A percentile compares a stretch with the other conserved stretches of the same genome.
Conservation (phyloP, 352 stramenopile genomes). For the Pythium phragmiticola region DNA sequence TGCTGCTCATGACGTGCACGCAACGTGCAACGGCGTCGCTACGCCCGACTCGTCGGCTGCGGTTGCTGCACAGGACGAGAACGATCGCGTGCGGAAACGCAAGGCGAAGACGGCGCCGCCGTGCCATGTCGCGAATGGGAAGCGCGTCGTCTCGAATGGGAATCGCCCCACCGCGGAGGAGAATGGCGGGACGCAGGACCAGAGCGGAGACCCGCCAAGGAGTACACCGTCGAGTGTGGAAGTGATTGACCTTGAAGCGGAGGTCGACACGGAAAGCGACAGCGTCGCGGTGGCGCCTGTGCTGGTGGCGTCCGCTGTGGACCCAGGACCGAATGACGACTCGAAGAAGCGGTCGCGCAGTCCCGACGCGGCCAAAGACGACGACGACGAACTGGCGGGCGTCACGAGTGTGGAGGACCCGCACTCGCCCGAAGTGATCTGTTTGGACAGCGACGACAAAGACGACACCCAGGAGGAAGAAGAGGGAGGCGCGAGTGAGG, state of each 20-base stretch:
- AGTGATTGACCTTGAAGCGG: neutral
- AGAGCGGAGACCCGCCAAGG: neutral
- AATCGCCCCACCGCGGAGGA: neutral
- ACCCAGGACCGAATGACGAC: neutral
- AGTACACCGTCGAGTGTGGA: neutral
- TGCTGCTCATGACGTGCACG: neutral
- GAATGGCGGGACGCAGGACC: too few species aligned
- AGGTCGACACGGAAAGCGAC: constrained; percentile 10
- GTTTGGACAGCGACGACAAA: constrained; percentile 18
- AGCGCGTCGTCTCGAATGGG: neutral
- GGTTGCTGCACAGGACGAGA: neutral
- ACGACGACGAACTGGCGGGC: constrained; percentile 11
- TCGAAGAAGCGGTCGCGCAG: neutral
- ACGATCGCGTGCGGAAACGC: neutral
- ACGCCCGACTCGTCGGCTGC: neutral
- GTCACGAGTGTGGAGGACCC: constrained; percentile 19
- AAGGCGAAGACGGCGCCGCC: neutral
- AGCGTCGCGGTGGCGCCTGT: constrained; percentile 10
- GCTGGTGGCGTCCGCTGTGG: neutral
- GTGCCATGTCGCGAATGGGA: neutral
- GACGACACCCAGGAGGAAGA: constrained; percentile 9
- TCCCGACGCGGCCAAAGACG: neutral
- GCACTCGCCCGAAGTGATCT: constrained; percentile 24
- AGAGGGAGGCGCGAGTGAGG: constrained; percentile 8
- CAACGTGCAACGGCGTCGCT: neutral